phyloP scores from a whole-genome alignment of 495 filamentous ascomycete species.

The Penicillium angulare region DNA sequence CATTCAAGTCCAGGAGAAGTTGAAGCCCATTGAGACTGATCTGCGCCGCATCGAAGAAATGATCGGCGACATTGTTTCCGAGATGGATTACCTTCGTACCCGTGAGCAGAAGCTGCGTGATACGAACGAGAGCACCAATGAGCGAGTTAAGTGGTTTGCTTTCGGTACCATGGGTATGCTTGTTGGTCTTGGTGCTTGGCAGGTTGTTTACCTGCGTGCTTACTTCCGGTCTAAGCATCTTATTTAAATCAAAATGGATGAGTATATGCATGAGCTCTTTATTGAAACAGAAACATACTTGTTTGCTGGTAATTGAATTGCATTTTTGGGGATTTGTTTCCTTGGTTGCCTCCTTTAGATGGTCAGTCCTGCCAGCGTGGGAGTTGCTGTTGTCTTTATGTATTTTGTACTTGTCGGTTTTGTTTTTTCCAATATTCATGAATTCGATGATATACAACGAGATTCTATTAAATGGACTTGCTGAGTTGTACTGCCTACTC shows the following conservation, averaged over 20 bases:
- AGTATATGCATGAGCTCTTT: not conserved
- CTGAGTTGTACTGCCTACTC: too few species aligned
- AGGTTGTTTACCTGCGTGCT: slow-evolving; percentile 93
- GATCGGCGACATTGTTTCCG: slow-evolving; percentile 72
- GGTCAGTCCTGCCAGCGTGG: slow-evolving; percentile 14
- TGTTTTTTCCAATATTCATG: slow-evolving; percentile 37
- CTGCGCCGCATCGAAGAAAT: slow-evolving; percentile 90
- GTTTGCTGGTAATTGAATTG: slow-evolving; percentile 9
- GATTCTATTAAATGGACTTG: too few species aligned
- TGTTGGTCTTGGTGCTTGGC: slow-evolving; percentile 88
- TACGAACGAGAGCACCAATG: slow-evolving; percentile 99
- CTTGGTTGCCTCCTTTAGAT: slow-evolving; percentile 3
- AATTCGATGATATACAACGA: slow-evolving; percentile 42
- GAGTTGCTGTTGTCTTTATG: slow-evolving; percentile 32
- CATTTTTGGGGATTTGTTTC: slow-evolving; percentile 8
- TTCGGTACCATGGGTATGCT: slow-evolving; percentile 94
- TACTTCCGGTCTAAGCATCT: slow-evolving; percentile 97
- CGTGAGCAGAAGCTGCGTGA: slow-evolving; percentile 95
- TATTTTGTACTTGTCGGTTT: slow-evolving; percentile 26
- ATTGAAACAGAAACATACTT: too few species aligned
- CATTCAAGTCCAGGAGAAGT: slow-evolving; percentile 94
- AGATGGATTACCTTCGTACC: slow-evolving; percentile 88
- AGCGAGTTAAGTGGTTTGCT: slow-evolving; percentile 97
- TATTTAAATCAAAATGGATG: slow-evolving; percentile 51
- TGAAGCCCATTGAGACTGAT: slow-evolving; percentile 96